A percentile compares a stretch with the other conserved stretches of the same genome.
phyloP scores from a whole-genome alignment of 2,329 filamentous ascomycete genomes.

The Escovopsis weberi region DNA sequence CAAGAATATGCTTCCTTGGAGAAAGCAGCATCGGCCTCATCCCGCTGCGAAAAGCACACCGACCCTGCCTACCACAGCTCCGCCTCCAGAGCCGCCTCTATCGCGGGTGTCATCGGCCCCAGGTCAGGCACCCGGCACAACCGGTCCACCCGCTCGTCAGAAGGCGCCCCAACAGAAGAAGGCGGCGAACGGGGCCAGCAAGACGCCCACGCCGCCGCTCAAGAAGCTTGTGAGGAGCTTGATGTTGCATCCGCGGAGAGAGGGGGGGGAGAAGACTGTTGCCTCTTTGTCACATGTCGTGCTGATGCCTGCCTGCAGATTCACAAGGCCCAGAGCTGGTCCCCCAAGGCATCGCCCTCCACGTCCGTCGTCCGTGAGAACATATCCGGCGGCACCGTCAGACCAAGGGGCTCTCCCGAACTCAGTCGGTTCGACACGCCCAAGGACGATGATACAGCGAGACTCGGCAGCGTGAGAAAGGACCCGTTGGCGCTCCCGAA shows the following conservation, averaged over 20 bases:
- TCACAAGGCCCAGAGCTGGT: slow-evolving; percentile 42
- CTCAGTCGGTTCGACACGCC: slow-evolving; percentile 35
- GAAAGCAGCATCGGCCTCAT: slow-evolving; percentile 20
- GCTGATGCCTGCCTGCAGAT: slow-evolving; percentile 20
- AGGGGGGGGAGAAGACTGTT: neutral
- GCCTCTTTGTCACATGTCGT: neutral
- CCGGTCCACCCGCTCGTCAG: too few relatives aligned
- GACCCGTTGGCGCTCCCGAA: neutral
- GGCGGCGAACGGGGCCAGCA: slow-evolving; percentile 3
- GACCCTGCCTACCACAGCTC: slow-evolving; percentile 8
- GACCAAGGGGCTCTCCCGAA: slow-evolving; percentile 30
- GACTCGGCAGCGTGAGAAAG: slow-evolving; percentile 14
- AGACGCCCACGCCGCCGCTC: slow-evolving; percentile 1
- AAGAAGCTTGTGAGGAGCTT: slow-evolving; percentile 2
- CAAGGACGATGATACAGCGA: slow-evolving; percentile 19
- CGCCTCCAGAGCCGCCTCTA: slow-evolving; percentile 8
- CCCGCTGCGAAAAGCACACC: slow-evolving; percentile 10
- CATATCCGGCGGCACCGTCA: slow-evolving; percentile 41
- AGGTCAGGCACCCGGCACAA: slow-evolving; percentile 1
- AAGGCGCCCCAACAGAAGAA: neutral
- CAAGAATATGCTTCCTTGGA: slow-evolving; percentile 18
- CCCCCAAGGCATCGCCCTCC: slow-evolving; percentile 41
- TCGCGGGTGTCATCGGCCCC: slow-evolving; percentile 6
- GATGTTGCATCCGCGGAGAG: too few relatives aligned
- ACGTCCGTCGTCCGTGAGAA: slow-evolving; percentile 46